Evolutionary conservation across 352 stramenopile genomes (phyloP).

Genomic region (Pythium utonaiense): DNA sequence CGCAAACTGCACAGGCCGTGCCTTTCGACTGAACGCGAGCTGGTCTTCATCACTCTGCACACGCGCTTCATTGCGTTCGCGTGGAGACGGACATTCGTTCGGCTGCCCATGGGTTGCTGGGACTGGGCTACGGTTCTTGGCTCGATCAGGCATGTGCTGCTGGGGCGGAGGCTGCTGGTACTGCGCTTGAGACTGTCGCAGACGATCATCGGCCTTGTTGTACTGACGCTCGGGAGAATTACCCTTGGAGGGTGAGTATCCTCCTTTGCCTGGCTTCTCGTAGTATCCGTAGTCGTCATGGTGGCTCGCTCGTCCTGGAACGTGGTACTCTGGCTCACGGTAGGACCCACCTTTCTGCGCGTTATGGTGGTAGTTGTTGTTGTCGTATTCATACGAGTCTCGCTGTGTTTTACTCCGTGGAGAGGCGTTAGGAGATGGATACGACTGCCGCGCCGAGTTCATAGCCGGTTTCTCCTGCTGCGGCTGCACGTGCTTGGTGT

Average conservation of each 20-base stretch:
- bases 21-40: slow-evolving; percentile 75
- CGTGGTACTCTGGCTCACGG: slow-evolving; percentile 21
- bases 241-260: slow-evolving; percentile 17
- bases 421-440: slow-evolving; percentile 25
- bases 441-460: slow-evolving; percentile 16
- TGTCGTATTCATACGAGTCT: slow-evolving; percentile 32
- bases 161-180: slow-evolving; percentile 1
- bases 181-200: slow-evolving; percentile 1
- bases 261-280: slow-evolving; percentile 3
- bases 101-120: slow-evolving; percentile 1
- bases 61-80: slow-evolving; percentile 58
- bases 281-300: slow-evolving; percentile 34
- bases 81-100: slow-evolving; percentile 40
- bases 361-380: slow-evolving; percentile 25
- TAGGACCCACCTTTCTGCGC: slow-evolving; percentile 9
- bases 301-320: slow-evolving; percentile 32
- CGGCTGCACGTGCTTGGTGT: slow-evolving; percentile 3
- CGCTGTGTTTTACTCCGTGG: slow-evolving; percentile 32
- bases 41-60: slow-evolving; percentile 60
- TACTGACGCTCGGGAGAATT: slow-evolving; percentile 15
- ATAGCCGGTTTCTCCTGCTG: slow-evolving; percentile 10
- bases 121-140: slow-evolving; percentile 22
- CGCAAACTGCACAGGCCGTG: slow-evolving; percentile 69
- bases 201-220: slow-evolving; percentile 6
- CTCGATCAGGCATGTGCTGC: neutral